phyloP scores from a whole-genome alignment of 345 rosid species.

The Eucalyptus erythrocorys region DNA sequence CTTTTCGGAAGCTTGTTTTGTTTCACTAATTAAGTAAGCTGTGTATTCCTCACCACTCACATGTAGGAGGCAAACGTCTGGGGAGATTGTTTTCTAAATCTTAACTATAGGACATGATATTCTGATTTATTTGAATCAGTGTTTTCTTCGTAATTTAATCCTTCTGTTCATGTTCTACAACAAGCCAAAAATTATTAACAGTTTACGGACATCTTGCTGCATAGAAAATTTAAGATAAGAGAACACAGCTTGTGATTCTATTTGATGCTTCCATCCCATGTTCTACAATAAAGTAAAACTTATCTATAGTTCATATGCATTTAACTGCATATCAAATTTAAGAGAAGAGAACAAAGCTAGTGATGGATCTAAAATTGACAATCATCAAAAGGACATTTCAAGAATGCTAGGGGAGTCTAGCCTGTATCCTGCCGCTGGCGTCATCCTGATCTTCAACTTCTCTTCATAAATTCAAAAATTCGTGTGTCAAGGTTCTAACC shows the following conservation, averaged over 20 bases:
- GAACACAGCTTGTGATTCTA: not conserved
- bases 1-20: not conserved
- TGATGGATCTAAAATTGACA: not conserved
- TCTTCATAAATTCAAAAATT: conserved; percentile 55
- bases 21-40: not conserved
- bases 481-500: conserved; percentile 28
- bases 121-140: not conserved
- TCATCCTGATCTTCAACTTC: conserved; percentile 62
- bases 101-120: not conserved
- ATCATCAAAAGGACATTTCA: not conserved
- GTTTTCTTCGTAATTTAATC: not conserved
- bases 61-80: not conserved
- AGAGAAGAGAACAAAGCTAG: not conserved
- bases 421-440: conserved; percentile 73
- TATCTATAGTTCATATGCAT: not conserved
- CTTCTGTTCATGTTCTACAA: not conserved
- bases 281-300: not conserved
- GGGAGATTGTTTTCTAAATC: not conserved
- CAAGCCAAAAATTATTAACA: not conserved
- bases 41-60: not conserved
- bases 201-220: not conserved
- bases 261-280: not conserved
- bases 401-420: conserved; percentile 2
- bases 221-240: not conserved
- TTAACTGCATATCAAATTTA: not conserved